A percentile compares a stretch with the other conserved stretches of the same genome.
Conservation (phyloP, 768 basidiomycete species). For the Leccinum incarnatum region DNA sequence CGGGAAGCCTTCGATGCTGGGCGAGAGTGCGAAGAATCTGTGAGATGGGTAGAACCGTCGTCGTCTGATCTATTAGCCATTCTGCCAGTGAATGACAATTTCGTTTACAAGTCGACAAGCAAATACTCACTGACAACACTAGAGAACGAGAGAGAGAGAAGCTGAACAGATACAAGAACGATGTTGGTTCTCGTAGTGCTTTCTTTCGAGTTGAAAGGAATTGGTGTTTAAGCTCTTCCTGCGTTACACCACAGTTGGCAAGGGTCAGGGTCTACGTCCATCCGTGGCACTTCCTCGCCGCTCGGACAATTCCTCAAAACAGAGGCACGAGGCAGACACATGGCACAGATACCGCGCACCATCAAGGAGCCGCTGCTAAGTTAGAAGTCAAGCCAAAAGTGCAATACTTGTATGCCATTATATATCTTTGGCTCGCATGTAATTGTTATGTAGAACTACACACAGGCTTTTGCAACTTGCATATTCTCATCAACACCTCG, state of each 20-base stretch:
- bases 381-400: not conserved
- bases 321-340: slow-evolving; percentile 23
- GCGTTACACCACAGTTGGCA: slow-evolving; percentile 2
- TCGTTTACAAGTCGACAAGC: not conserved
- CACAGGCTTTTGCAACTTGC: not conserved
- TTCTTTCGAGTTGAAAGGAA: not conserved
- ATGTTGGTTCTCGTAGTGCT: not conserved
- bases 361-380: not conserved
- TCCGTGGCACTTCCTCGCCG: not conserved
- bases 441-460: not conserved
- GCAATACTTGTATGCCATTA: not conserved
- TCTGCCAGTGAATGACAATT: slow-evolving; percentile 2
- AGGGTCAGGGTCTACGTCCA: not conserved
- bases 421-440: not conserved
- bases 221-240: not conserved
- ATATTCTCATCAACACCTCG: slow-evolving; percentile 14
- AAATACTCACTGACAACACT: slow-evolving; percentile 9
- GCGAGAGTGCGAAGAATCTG: slow-evolving; percentile 11
- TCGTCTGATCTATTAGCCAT: slow-evolving; percentile 19
- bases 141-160: not conserved
- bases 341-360: slow-evolving; percentile 1
- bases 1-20: slow-evolving; percentile 8
- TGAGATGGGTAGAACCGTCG: slow-evolving; percentile 3
- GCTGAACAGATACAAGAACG: not conserved
- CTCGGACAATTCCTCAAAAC: not conserved